A percentile compares a stretch with the other conserved stretches of the same genome.
These are phyloP conservation scores for Pichia heedii DNA, from an alignment of 805 yeast species.

Conservation along the genomic window DNA sequence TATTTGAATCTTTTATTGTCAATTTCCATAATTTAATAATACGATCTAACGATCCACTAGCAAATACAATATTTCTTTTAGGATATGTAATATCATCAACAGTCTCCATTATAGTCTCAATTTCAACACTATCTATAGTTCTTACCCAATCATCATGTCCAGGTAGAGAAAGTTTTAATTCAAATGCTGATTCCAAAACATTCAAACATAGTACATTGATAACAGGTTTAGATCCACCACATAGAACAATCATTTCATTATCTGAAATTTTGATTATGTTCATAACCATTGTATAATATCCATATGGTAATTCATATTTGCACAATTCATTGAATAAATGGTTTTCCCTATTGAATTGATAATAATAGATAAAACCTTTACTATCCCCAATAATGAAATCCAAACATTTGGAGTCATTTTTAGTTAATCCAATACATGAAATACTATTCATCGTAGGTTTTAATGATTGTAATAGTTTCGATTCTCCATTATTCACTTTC, in stretches of 20 bases:
- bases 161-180: conserved; percentile 34
- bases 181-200: conserved; percentile 33
- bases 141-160: conserved; percentile 99
- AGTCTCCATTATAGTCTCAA: conserved; percentile 20
- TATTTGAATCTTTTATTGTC: conserved; percentile 45
- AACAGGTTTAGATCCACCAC: conserved; percentile 61
- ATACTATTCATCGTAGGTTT: conserved; percentile 7
- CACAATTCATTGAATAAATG: conserved; percentile 25
- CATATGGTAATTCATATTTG: conserved; percentile 27
- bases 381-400: conserved; percentile 56
- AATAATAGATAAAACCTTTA: conserved; percentile 46
- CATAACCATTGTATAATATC: conserved; percentile 42
- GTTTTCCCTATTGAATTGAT: conserved; percentile 29
- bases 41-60: conserved; percentile 89
- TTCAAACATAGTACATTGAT: conserved; percentile 34
- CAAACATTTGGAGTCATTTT: conserved; percentile 14
- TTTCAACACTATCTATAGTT: conserved; percentile 50
- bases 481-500: conserved; percentile 29
- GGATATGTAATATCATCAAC: conserved; percentile 1
- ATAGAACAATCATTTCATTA: conserved; percentile 40
- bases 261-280: conserved; percentile 26
- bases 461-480: conserved; percentile 26
- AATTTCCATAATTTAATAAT: conserved; percentile 87
- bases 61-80: conserved; percentile 53
- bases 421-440: conserved; percentile 8